These are phyloP conservation scores for Teratosphaeria gauchensis DNA, from an alignment of 2,329 filamentous ascomycete species.

Conservation along the genomic window DNA sequence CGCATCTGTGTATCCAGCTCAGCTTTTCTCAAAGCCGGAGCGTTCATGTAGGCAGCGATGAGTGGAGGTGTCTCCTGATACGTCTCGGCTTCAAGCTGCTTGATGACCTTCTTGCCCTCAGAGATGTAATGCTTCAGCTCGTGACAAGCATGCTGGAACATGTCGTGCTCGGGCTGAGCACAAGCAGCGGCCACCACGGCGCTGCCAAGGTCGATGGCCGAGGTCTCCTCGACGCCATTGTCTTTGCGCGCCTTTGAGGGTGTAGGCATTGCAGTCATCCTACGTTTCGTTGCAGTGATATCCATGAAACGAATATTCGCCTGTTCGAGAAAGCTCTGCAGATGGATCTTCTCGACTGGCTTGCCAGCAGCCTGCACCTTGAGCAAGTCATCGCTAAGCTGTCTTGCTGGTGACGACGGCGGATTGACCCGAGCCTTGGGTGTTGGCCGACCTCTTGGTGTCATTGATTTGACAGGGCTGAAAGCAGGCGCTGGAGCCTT, in stretches of 20 bases:
- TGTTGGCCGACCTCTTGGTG: constrained; percentile 22
- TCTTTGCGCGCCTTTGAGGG: constrained; percentile 20
- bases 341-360: constrained; percentile 38
- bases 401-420: constrained; percentile 15
- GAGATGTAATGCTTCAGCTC: constrained; percentile 96
- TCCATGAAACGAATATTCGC: constrained; percentile 98
- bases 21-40: constrained; percentile 68
- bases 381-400: constrained; percentile 20
- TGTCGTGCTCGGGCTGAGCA: constrained; percentile 81
- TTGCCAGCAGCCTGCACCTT: constrained; percentile 7
- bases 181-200: constrained; percentile 84
- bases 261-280: constrained; percentile 63
- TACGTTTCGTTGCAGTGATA: constrained; percentile 85
- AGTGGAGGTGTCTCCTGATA: constrained; percentile 82
- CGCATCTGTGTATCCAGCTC: constrained; percentile 97
- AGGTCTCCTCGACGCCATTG: constrained; percentile 21
- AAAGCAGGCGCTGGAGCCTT: constrained; percentile 29
- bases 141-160: constrained; percentile 90
- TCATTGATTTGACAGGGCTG: constrained; percentile 32
- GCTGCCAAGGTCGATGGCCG: constrained; percentile 49
- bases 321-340: constrained; percentile 89
- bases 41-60: constrained; percentile 83
- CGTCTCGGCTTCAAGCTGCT: constrained; percentile 81
- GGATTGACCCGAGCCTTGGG: constrained; percentile 19
- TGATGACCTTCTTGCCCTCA: constrained; percentile 80